phyloP scores from a whole-genome alignment of 331 rosid species.

The Telfairia occidentalis region DNA sequence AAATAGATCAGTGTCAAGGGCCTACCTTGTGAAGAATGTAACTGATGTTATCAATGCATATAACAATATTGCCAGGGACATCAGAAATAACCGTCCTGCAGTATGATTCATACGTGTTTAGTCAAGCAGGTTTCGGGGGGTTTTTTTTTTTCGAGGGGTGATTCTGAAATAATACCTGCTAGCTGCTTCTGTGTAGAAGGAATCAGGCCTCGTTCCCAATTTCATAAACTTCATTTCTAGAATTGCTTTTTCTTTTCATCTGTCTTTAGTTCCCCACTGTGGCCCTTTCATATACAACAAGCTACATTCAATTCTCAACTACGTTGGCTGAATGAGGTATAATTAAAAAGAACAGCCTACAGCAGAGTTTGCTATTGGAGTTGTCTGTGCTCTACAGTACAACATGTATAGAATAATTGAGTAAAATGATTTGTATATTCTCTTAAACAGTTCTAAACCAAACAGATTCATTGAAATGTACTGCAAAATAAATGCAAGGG shows the following conservation, averaged over 20 bases:
- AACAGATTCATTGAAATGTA: neutral
- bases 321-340: neutral
- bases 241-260: conserved; percentile 9
- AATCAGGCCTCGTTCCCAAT: conserved; percentile 83
- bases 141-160: neutral
- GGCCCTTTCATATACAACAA: neutral
- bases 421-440: neutral
- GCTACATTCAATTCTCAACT: neutral
- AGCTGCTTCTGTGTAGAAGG: conserved; percentile 81
- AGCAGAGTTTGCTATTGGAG: neutral
- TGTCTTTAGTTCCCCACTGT: neutral
- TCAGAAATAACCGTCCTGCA: conserved; percentile 76
- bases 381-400: neutral
- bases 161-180: conserved; percentile 43
- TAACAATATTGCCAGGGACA: conserved; percentile 51
- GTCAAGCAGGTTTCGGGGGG: neutral
- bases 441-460: conserved; percentile 4
- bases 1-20: neutral
- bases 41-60: conserved; percentile 51
- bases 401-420: neutral
- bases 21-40: conserved; percentile 77
- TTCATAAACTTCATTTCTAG: conserved; percentile 86
- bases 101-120: neutral
- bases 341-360: neutral
- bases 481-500: neutral